A percentile compares a stretch with the other conserved stretches of the same genome.
phyloP scores from a whole-genome alignment of 179 eudicot species.

The Vitellaria paradoxa region DNA sequence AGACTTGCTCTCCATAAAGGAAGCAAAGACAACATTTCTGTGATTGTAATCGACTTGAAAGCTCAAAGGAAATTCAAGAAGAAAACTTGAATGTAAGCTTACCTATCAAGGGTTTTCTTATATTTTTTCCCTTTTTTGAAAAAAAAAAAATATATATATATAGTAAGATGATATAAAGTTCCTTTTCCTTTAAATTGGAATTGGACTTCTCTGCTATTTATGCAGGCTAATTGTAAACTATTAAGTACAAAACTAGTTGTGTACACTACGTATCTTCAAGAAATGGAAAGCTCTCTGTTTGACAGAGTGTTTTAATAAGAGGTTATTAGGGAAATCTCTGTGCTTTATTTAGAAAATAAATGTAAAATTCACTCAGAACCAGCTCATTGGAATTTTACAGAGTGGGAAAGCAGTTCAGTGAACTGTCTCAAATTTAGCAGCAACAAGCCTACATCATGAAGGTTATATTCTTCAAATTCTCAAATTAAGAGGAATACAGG shows the following conservation, averaged over 20 bases:
- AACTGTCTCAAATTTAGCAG: too few species aligned
- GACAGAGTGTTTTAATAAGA: too few species aligned
- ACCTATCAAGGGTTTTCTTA: background rate
- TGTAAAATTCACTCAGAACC: too few species aligned
- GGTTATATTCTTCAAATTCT: background rate
- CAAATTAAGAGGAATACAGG: background rate
- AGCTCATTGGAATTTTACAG: too few species aligned
- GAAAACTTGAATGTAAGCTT: slow-evolving; percentile 33
- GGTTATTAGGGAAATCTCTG: too few species aligned
- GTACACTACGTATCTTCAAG: background rate
- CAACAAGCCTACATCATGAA: too few species aligned
- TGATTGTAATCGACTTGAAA: slow-evolving; percentile 77
- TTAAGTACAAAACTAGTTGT: background rate
- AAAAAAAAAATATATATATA: background rate
- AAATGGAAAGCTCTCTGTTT: background rate
- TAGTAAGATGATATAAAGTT: background rate
- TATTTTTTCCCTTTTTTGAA: slow-evolving; percentile 2
- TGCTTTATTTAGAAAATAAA: too few species aligned
- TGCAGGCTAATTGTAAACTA: slow-evolving; percentile 11
- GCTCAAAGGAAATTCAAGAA: slow-evolving; percentile 63
- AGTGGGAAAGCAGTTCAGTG: too few species aligned
- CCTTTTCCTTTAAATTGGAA: slow-evolving; percentile 4
- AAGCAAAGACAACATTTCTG: slow-evolving; percentile 75
- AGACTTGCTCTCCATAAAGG: slow-evolving; percentile 66
- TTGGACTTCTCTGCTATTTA: background rate